phyloP scores from a whole-genome alignment of 345 rosid genomes.

The Corchorus olitorius region DNA sequence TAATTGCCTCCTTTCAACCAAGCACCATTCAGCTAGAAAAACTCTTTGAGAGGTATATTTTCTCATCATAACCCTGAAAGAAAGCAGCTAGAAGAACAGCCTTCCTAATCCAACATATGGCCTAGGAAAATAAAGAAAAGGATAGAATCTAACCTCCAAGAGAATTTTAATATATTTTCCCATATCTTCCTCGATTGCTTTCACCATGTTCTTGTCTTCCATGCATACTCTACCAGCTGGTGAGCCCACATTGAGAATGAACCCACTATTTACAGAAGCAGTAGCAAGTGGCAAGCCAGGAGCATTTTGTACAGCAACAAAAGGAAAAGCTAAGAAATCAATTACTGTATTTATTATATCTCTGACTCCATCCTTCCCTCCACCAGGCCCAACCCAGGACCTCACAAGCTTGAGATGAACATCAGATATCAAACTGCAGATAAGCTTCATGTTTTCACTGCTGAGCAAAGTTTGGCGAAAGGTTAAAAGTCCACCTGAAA shows the following conservation, averaged over 20 bases:
- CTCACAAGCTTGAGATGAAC: conserved; percentile 82
- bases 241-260: conserved; percentile 83
- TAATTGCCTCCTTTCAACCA: background rate
- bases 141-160: conserved; percentile 62
- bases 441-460: conserved; percentile 60
- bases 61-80: conserved; percentile 3
- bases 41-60: background rate
- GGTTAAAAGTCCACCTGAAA: conserved; percentile 70
- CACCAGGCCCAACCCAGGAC: conserved; percentile 88
- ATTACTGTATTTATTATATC: conserved; percentile 71
- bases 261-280: conserved; percentile 92
- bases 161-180: conserved; percentile 80
- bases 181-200: conserved; percentile 88
- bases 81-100: background rate
- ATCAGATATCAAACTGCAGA: conserved; percentile 64
- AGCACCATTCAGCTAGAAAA: background rate
- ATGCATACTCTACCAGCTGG: conserved; percentile 73
- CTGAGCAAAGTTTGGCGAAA: conserved; percentile 78
- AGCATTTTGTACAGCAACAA: conserved; percentile 84
- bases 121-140: background rate
- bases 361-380: conserved; percentile 86
- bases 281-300: conserved; percentile 77
- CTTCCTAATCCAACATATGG: background rate
- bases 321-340: conserved; percentile 92
- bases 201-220: conserved; percentile 78